Percentiles rank a stretch among this genome's conserved stretches.
These are phyloP conservation scores for Dactylonectria macrodidyma DNA, from an alignment of 2,329 filamentous ascomycete genomes.

Conservation along the genomic window DNA sequence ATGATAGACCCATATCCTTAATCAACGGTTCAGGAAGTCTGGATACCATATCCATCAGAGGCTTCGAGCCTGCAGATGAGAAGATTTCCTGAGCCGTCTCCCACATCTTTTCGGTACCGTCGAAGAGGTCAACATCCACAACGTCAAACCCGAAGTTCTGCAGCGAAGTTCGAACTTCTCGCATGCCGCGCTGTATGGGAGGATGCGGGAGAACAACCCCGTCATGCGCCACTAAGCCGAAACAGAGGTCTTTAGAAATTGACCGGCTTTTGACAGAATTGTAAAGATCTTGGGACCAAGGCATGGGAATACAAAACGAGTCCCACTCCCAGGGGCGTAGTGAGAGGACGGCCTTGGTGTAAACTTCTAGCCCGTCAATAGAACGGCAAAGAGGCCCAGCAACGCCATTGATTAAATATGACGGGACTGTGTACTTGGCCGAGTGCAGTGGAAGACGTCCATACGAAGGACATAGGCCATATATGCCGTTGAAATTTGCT, in stretches of 20 bases:
- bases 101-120: not conserved
- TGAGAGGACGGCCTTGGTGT: not conserved
- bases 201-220: slow-evolving; percentile 9
- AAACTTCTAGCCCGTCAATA: slow-evolving; percentile 10
- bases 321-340: slow-evolving; percentile 4
- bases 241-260: not conserved
- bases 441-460: slow-evolving; percentile 6
- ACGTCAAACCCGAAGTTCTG: not conserved
- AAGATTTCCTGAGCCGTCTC: too few relatives aligned
- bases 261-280: not conserved
- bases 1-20: too few relatives aligned
- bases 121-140: not conserved
- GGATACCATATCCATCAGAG: too few relatives aligned
- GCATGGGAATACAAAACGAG: not conserved
- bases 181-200: slow-evolving; percentile 9
- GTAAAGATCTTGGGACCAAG: not conserved
- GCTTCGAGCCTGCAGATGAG: too few relatives aligned
- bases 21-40: too few relatives aligned
- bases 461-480: slow-evolving; percentile 2
- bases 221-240: slow-evolving; percentile 12
- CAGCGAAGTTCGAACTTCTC: not conserved
- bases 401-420: not conserved
- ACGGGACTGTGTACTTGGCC: not conserved
- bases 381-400: not conserved
- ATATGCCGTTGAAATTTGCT: slow-evolving; percentile 24